Base-by-base conservation (phyloP, 352 stramenopile species). In the Plasmopara muralis region DNA sequence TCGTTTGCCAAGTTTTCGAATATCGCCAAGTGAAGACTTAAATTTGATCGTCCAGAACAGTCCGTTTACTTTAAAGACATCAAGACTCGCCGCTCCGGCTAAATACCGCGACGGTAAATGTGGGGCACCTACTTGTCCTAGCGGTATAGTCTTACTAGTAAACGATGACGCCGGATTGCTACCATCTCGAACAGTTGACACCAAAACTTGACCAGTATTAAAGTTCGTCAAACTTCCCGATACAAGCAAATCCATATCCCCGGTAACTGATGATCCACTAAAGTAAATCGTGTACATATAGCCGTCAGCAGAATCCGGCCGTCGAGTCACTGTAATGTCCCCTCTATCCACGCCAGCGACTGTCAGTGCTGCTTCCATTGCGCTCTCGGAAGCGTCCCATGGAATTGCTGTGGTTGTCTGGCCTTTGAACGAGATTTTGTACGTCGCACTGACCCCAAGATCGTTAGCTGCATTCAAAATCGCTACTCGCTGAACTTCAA, bases 41-140 rank as follows among this genome's bases (percentile, higher is more conserved):
- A 91, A 91, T 41, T 83, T 85, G 49, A 91, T 77, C 0, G 74
- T 87, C 82, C 82, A 92, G 6, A 86, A 40, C 12, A 90, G 86
- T 0, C 82, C 82, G 20, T 89, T 88, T 12, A 81, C 78, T 53
- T 85, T 89, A 56, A 72, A 91, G 6, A 91, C 67, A 7, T 62
- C 67, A 8, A 88, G 50, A n/a, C n/a, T 60, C 2, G 66, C 55
- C n/a, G 66, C 63, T 4, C 53, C 58, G 2, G 60, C 52, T 2
- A 88, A 31, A 45, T 69, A 91, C 9, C 47, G 43, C 0, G 74
- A 65, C 0, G 61, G 9, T 0, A 47, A 64, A 2, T 49, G 58
- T 0, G 72, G 33, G 8, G 69, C 53, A 4, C 43, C 50, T 5
- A 57, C 8, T 14, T 55, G 34, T 8, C 74, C 77, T 2, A 91